Base-by-base conservation (phyloP, 1,284 basidiomycete genomes). In the Quambalaria eucalypti region DNA sequence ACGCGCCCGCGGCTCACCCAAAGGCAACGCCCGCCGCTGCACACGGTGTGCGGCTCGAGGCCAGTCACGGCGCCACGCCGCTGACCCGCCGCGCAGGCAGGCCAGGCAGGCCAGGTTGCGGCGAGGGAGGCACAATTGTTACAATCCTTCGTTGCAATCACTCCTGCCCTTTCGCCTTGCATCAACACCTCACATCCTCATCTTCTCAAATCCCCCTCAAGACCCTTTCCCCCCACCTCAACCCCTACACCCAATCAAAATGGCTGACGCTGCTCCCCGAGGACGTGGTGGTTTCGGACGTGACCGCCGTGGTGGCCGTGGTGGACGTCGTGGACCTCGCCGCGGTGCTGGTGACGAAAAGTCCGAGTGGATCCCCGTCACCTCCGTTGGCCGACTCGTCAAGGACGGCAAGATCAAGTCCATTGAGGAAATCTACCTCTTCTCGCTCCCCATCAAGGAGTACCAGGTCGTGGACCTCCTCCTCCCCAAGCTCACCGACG, bases 321-420 rank as follows among this genome's bases (percentile, higher is more conserved):
- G 90, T 53, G 65, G 76, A 55, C 85, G 90, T 69, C 83, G 90
- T 73, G 90, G 91, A 59, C 86, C 88, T 69, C 88, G 93, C 76
- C 88, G 93, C 76, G 92, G 93, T 64, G 88, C 87, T 81, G 93
- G 97, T 76, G 92, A 96, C 78, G 93, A 97, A 81, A 96, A 97
- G 83, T 92, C 97, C 59, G 71, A 73, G 64, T 75, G 81, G 97
- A 86, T 87, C 65, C 93, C 93, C 75, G 95, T 98, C 79, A 98
- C 93, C 79, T 97, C 97, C 79, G 88, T 99, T 71, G 93, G 93
- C 64, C 92, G 93, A 79, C 85, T 99, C 74, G 93, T 97, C 55
- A 97, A 96, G 82, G 95, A 97, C 76, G 92, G 92, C 76, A 98
- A 98, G 82, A 96, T 99, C 83, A 96, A 95, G 82, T 96, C 91